phyloP scores from a whole-genome alignment of 2,329 filamentous ascomycete species.

The Alternaria brassicae region DNA sequence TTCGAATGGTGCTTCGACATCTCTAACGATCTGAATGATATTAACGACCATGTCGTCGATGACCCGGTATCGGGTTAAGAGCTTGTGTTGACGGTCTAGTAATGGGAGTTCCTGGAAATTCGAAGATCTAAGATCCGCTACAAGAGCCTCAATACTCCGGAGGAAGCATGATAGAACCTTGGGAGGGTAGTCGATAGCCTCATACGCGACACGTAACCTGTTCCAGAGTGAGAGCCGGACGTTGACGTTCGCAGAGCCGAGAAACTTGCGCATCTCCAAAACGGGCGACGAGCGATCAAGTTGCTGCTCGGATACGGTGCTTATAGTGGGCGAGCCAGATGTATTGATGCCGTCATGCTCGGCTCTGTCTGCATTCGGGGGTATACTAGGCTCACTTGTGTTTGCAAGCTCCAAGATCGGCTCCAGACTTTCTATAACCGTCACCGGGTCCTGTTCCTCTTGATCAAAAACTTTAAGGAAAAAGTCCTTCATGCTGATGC shows the following conservation, averaged over 20 bases:
- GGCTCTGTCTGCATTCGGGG: constrained; percentile 10
- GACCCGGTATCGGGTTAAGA: constrained; percentile 79
- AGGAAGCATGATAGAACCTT: constrained; percentile 90
- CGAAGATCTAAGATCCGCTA: constrained; percentile 70
- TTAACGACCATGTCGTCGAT: constrained; percentile 78
- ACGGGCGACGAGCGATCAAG: constrained; percentile 50
- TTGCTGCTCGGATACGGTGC: constrained; percentile 5
- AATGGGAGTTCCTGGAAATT: constrained; percentile 63
- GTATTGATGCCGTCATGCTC: constrained; percentile 18
- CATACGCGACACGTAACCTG: constrained; percentile 87
- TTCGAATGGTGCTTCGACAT: constrained; percentile 75
- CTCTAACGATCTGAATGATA: constrained; percentile 69
- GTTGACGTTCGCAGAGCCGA: constrained; percentile 81
- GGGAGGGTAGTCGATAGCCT: constrained; percentile 80
- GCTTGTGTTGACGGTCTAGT: constrained; percentile 70
- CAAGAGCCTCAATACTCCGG: constrained; percentile 82
- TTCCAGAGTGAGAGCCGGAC: constrained; percentile 89
- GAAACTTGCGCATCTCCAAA: constrained; percentile 83
- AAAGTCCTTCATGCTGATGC: constrained; percentile 94
- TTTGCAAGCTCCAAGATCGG: constrained; percentile 78
- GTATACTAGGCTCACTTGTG: neutral
- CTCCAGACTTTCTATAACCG: constrained; percentile 89
- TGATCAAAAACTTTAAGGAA: constrained; percentile 89
- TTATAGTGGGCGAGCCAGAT: constrained; percentile 21
- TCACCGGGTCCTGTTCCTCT: constrained; percentile 78